phyloP scores from a whole-genome alignment of 371 early-diverging fungal genomes.

The Saksenaea vasiformis region DNA sequence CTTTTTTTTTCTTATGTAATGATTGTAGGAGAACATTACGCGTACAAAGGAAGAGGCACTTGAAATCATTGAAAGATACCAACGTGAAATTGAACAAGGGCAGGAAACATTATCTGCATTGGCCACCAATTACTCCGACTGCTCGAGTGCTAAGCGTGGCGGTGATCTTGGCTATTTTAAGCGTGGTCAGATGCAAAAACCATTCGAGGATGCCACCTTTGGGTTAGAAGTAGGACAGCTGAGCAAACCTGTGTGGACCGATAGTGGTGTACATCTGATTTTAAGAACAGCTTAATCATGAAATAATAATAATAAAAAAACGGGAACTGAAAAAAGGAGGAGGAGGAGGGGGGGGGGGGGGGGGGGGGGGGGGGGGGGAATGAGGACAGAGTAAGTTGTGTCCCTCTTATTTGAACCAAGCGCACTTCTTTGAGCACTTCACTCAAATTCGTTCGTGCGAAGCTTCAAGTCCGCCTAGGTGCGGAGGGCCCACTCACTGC shows the following conservation, averaged over 20 bases:
- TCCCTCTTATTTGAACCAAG: too few relatives aligned
- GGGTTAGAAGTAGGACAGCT: conserved; percentile 84
- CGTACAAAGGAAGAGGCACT: conserved; percentile 88
- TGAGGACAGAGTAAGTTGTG: too few relatives aligned
- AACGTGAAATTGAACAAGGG: conserved; percentile 61
- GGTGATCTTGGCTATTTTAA: conserved; percentile 93
- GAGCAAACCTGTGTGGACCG: conserved; percentile 83
- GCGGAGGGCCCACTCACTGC: too few relatives aligned
- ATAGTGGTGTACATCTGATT: conserved; percentile 94
- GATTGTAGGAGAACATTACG: conserved; percentile 71
- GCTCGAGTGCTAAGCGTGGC: conserved; percentile 82
- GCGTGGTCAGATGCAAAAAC: conserved; percentile 79
- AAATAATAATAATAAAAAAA: too few relatives aligned
- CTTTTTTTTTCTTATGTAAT: conserved; percentile 1
- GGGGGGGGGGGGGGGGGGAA: too few relatives aligned
- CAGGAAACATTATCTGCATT: conserved; percentile 63
- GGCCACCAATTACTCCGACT: conserved; percentile 83
- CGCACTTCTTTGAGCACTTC: too few relatives aligned
- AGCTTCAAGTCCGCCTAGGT: too few relatives aligned
- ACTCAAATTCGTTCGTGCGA: too few relatives aligned
- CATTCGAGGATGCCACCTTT: conserved; percentile 93
- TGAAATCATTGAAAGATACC: conserved; percentile 60
- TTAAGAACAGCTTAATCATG: conserved; percentile 79
- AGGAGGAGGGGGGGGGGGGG: too few relatives aligned
- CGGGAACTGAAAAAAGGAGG: too few relatives aligned